phyloP scores from a whole-genome alignment of 257 asterid genomes.

The Oldenlandia corymbosa region DNA sequence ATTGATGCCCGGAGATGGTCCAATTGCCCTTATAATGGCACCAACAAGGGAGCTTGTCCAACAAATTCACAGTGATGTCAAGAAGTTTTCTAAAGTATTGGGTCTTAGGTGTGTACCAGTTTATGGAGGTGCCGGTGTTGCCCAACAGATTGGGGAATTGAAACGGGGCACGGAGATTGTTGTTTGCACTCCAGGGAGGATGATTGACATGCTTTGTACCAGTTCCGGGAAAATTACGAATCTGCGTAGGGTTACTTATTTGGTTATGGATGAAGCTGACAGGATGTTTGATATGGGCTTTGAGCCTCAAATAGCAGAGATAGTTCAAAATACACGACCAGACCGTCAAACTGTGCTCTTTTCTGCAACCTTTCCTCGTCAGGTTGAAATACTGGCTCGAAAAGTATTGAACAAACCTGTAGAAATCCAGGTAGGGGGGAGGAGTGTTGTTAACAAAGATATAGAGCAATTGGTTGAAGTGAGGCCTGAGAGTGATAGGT shows the following conservation, averaged over 20 bases:
- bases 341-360: slow-evolving; percentile 89
- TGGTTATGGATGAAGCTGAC: slow-evolving; percentile 96
- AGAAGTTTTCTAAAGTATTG: slow-evolving; percentile 63
- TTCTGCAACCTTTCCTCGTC: slow-evolving; percentile 94
- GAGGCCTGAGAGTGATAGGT: slow-evolving; percentile 83
- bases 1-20: slow-evolving; percentile 80
- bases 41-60: slow-evolving; percentile 95
- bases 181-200: slow-evolving; percentile 92
- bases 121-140: slow-evolving; percentile 92
- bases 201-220: slow-evolving; percentile 88
- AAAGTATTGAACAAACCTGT: slow-evolving; percentile 82
- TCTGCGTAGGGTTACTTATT: slow-evolving; percentile 81
- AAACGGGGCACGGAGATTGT: slow-evolving; percentile 90
- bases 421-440: slow-evolving; percentile 87
- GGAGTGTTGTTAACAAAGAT: slow-evolving; percentile 95
- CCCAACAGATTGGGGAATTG: slow-evolving; percentile 85
- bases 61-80: slow-evolving; percentile 78
- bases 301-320: slow-evolving; percentile 88
- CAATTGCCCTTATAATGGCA: slow-evolving; percentile 87
- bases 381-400: slow-evolving; percentile 81
- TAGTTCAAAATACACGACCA: slow-evolving; percentile 79
- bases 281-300: slow-evolving; percentile 97
- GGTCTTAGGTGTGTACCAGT: slow-evolving; percentile 82
- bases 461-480: slow-evolving; percentile 81
- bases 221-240: slow-evolving; percentile 86